Conservation (phyloP, 495 filamentous ascomycete species). For the Aspergillus panamensis region DNA sequence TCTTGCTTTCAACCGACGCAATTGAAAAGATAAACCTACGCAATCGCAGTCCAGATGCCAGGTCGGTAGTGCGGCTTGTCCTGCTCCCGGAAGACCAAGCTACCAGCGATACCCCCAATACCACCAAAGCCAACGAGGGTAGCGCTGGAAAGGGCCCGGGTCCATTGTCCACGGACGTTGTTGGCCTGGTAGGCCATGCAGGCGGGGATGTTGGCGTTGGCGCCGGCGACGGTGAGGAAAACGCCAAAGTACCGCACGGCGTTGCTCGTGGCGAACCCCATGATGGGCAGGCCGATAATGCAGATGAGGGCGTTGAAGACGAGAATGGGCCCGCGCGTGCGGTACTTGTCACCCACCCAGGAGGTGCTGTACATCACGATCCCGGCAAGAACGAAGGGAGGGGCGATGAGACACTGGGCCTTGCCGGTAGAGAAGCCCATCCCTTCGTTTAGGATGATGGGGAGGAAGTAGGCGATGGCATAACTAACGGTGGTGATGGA, state of each 20-base stretch:
- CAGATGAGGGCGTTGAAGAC: conserved; percentile 51
- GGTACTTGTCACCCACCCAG: conserved; percentile 55
- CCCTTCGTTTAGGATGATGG: conserved; percentile 55
- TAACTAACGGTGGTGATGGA: conserved; percentile 58
- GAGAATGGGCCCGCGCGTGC: conserved; percentile 54
- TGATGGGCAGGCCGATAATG: conserved; percentile 51
- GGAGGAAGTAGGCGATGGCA: conserved; percentile 65
- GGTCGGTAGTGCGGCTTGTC: conserved; percentile 56
- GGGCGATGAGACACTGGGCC: conserved; percentile 61
- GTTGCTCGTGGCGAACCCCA: conserved; percentile 48
- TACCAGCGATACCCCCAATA: conserved; percentile 58
- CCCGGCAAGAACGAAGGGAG: conserved; percentile 58
- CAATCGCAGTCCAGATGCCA: conserved; percentile 50
- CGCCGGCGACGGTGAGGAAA: conserved; percentile 57
- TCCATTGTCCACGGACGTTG: conserved; percentile 66
- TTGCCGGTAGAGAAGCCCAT: conserved; percentile 56
- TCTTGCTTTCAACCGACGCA: neutral
- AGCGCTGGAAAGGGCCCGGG: conserved; percentile 56
- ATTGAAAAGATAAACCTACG: conserved; percentile 25
- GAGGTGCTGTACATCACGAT: conserved; percentile 55
- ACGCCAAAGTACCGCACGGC: conserved; percentile 60
- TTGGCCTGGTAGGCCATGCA: conserved; percentile 62
- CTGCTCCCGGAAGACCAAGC: conserved; percentile 54
- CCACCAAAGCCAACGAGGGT: conserved; percentile 53
- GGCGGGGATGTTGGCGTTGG: conserved; percentile 59